These are phyloP conservation scores for Chytriomyces hyalinus DNA, from an alignment of 192 early-diverging fungal genomes.

Conservation along the genomic window DNA sequence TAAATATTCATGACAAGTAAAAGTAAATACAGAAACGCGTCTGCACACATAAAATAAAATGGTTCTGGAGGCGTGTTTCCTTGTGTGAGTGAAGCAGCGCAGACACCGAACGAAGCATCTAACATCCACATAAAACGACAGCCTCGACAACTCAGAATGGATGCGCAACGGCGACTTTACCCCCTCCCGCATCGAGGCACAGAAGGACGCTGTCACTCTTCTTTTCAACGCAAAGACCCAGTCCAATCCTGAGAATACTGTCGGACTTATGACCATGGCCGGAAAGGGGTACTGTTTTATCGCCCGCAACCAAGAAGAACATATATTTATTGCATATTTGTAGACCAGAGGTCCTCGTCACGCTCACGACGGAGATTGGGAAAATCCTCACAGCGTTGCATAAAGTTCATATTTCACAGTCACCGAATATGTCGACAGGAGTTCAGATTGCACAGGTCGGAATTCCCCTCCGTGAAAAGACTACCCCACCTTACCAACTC, in stretches of 20 bases:
- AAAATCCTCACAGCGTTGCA: slow-evolving; percentile 89
- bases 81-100: slow-evolving; percentile 67
- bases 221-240: slow-evolving; percentile 90
- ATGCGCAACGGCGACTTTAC: slow-evolving; percentile 98
- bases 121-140: background rate
- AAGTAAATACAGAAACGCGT: too few species aligned
- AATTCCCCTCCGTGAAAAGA: background rate
- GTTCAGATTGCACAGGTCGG: slow-evolving; percentile 94
- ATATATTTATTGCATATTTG: background rate
- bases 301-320: background rate
- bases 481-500: background rate
- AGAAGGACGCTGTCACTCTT: slow-evolving; percentile 90
- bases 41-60: slow-evolving; percentile 46
- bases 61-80: slow-evolving; percentile 91
- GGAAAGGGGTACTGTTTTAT: slow-evolving; percentile 72
- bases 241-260: slow-evolving; percentile 94
- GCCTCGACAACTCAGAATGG: slow-evolving; percentile 97
- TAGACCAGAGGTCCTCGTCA: slow-evolving; percentile 92
- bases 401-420: slow-evolving; percentile 74
- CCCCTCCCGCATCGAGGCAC: slow-evolving; percentile 90
- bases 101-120: background rate
- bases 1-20: too few species aligned
- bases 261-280: slow-evolving; percentile 92
- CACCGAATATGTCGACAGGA: slow-evolving; percentile 77
- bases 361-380: slow-evolving; percentile 86